phyloP scores from a whole-genome alignment of 352 stramenopile species.

The Plasmopara halstedii region DNA sequence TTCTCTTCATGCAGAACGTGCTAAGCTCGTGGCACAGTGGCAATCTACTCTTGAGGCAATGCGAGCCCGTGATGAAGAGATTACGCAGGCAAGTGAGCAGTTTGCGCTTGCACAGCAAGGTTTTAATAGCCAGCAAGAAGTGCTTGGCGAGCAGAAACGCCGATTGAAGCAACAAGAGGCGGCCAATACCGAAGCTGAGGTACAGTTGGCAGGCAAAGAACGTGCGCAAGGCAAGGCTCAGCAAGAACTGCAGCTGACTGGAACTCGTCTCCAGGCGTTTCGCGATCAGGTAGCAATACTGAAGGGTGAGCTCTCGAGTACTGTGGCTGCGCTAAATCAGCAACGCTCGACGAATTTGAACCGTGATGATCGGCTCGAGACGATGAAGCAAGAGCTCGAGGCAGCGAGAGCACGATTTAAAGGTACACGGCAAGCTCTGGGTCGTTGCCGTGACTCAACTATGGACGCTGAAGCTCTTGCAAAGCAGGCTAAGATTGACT shows the following conservation, averaged over 20 bases:
- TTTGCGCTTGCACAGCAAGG: conserved; percentile 67
- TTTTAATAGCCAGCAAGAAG: conserved; percentile 53
- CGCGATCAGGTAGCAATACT: conserved; percentile 89
- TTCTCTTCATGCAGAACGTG: conserved; percentile 88
- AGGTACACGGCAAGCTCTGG: conserved; percentile 67
- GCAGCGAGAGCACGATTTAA: conserved; percentile 64
- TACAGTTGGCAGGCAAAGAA: conserved; percentile 61
- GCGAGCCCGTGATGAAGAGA: conserved; percentile 89
- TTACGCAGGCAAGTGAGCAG: conserved; percentile 84
- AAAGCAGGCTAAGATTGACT: conserved; percentile 78
- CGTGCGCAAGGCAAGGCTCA: conserved; percentile 62
- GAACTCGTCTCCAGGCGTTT: conserved; percentile 68
- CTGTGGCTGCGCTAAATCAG: conserved; percentile 77
- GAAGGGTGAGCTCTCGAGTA: conserved; percentile 86
- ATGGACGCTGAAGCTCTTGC: conserved; percentile 75
- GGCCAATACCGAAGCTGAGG: conserved; percentile 79
- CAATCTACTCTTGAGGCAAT: conserved; percentile 92
- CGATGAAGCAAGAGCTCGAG: conserved; percentile 74
- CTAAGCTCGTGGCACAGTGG: conserved; percentile 93
- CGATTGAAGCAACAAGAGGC: conserved; percentile 79
- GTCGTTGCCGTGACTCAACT: conserved; percentile 60
- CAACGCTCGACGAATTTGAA: conserved; percentile 75
- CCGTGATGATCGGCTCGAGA: conserved; percentile 63
- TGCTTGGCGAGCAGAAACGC: conserved; percentile 67
- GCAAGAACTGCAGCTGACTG: conserved; percentile 52